phyloP scores from a whole-genome alignment of 2,329 filamentous ascomycete genomes.

The Epichloe baconii region DNA sequence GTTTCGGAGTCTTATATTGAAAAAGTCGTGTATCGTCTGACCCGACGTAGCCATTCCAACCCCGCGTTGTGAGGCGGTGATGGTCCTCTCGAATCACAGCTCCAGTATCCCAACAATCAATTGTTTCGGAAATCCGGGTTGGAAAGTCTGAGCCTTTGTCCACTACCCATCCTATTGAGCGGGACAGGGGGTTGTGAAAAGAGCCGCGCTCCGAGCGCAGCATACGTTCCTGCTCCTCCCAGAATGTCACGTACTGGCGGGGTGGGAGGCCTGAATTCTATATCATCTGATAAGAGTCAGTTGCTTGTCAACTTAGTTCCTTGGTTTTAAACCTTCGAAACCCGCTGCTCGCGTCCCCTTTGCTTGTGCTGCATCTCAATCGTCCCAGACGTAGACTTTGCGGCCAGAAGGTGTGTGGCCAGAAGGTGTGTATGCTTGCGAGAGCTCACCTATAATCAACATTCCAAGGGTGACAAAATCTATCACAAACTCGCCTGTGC shows the following conservation, averaged over 20 bases:
- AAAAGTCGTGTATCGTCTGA: slow-evolving; percentile 61
- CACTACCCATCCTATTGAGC: slow-evolving; percentile 74
- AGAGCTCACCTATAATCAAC: slow-evolving; percentile 54
- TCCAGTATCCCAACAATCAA: slow-evolving; percentile 65
- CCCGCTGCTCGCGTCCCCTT: not conserved
- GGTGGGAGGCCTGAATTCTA: slow-evolving; percentile 64
- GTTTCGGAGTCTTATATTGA: slow-evolving; percentile 76
- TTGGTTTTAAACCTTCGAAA: not conserved
- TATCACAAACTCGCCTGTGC: slow-evolving; percentile 14
- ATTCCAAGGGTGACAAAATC: slow-evolving; percentile 61
- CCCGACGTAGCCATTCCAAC: slow-evolving; percentile 80
- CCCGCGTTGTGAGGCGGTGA: slow-evolving; percentile 66
- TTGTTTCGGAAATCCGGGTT: slow-evolving; percentile 42
- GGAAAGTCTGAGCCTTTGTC: slow-evolving; percentile 87
- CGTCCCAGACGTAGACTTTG: not conserved
- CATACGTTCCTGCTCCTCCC: slow-evolving; percentile 82
- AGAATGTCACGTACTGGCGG: slow-evolving; percentile 60
- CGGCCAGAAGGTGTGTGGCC: not conserved
- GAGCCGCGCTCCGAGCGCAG: slow-evolving; percentile 76
- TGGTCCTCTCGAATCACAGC: slow-evolving; percentile 55
- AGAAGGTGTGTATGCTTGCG: not conserved
- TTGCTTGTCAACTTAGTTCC: not conserved
- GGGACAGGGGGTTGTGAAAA: slow-evolving; percentile 66
- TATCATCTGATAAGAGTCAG: slow-evolving; percentile 55
- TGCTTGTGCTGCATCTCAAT: not conserved